Conservation (phyloP, 2,329 filamentous ascomycete species). For the Botrytis aclada region DNA sequence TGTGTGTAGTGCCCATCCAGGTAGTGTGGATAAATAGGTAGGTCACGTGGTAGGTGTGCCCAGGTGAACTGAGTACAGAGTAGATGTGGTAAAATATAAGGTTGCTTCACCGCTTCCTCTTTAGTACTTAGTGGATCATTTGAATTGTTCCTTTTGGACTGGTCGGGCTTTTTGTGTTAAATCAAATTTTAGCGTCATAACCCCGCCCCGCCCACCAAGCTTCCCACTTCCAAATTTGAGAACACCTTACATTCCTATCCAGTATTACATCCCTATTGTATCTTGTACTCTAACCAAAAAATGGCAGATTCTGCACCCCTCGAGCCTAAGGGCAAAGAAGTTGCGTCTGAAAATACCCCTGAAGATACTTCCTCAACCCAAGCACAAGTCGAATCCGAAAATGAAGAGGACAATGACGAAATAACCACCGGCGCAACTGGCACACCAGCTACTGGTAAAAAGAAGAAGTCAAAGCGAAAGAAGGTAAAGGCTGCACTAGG, state of each 20-base stretch:
- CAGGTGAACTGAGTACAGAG: too few relatives aligned
- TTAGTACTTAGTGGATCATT: background rate
- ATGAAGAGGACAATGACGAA: constrained; percentile 43
- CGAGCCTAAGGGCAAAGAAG: constrained; percentile 50
- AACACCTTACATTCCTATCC: background rate
- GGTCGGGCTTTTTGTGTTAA: background rate
- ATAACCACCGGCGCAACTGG: constrained; percentile 31
- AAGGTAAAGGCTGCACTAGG: constrained; percentile 49
- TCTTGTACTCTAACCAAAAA: background rate
- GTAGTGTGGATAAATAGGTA: background rate
- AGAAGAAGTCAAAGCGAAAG: constrained; percentile 65
- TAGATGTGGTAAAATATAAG: background rate
- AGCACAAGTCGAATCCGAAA: constrained; percentile 47
- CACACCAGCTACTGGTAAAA: constrained; percentile 41
- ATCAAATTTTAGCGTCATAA: constrained; percentile 6
- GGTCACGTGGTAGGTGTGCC: background rate
- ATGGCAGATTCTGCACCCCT: constrained; percentile 61
- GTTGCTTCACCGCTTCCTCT: background rate
- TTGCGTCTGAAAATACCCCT: constrained; percentile 30
- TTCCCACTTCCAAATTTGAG: constrained; percentile 1
- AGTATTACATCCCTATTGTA: background rate
- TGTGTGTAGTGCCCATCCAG: background rate
- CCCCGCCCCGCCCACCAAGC: constrained; percentile 16
- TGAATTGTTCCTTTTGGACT: background rate
- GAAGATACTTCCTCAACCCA: constrained; percentile 21